phyloP scores from a whole-genome alignment of 177 flowering plant species.

The Tripterygium wilfordii region DNA sequence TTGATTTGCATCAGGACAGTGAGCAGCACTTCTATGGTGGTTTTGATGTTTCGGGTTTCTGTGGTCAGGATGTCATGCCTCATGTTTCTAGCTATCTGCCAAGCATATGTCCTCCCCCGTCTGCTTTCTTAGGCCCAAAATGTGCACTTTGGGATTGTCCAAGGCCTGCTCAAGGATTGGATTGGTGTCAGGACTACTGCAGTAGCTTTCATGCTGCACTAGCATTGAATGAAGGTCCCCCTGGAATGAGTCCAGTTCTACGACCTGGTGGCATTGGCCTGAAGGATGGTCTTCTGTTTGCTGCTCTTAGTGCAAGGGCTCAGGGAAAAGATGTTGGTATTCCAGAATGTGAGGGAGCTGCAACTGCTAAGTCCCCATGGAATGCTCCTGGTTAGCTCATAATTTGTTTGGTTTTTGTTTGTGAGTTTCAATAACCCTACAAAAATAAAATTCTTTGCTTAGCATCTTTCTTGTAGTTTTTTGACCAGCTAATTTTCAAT shows the following conservation, averaged over 20 bases:
- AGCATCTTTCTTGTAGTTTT: slow-evolving; percentile 2
- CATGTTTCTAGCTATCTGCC: slow-evolving; percentile 45
- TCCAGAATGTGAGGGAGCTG: slow-evolving; percentile 99
- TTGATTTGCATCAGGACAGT: slow-evolving; percentile 57
- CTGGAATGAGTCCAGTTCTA: slow-evolving; percentile 87
- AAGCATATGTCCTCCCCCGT: slow-evolving; percentile 69
- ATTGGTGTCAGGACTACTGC: slow-evolving; percentile 87
- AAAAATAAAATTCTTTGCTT: not conserved
- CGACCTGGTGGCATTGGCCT: slow-evolving; percentile 96
- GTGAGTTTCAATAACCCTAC: too few relatives aligned
- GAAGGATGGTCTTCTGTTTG: slow-evolving; percentile 86
- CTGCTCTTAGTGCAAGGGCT: slow-evolving; percentile 86
- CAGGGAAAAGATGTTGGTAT: slow-evolving; percentile 91
- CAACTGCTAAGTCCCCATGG: slow-evolving; percentile 98
- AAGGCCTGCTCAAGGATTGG: slow-evolving; percentile 84
- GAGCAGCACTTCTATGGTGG: slow-evolving; percentile 38
- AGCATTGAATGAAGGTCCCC: slow-evolving; percentile 92
- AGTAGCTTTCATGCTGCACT: slow-evolving; percentile 75
- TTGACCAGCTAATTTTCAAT: slow-evolving; percentile 2
- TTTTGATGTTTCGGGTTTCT: slow-evolving; percentile 27
- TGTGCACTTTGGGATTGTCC: slow-evolving; percentile 99
- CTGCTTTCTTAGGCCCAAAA: slow-evolving; percentile 96
- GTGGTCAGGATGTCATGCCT: slow-evolving; percentile 35
- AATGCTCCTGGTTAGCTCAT: slow-evolving; percentile 85
- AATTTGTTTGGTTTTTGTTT: not conserved